phyloP scores from a whole-genome alignment of 768 basidiomycete species.

The Psilocybe subaeruginosa region DNA sequence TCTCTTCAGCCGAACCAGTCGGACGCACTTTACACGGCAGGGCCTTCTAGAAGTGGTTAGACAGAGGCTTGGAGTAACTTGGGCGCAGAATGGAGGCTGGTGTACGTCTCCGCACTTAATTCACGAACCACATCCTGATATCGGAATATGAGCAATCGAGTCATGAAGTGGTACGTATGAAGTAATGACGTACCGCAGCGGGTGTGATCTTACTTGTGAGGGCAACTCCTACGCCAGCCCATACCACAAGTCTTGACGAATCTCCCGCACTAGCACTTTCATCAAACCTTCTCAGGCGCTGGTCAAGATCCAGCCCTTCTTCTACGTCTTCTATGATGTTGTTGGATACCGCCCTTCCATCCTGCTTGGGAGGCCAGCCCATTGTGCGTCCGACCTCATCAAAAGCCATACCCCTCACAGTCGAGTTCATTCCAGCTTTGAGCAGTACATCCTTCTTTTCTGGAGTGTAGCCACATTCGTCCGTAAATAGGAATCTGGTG shows the following conservation, averaged over 20 bases:
- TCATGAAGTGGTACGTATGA: background rate
- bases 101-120: background rate
- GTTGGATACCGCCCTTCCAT: slow-evolving; percentile 52
- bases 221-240: slow-evolving; percentile 47
- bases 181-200: slow-evolving; percentile 24
- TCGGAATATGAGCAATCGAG: background rate
- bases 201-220: slow-evolving; percentile 34
- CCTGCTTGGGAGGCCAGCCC: slow-evolving; percentile 43
- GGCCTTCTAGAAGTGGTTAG: too few species aligned
- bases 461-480: slow-evolving; percentile 37
- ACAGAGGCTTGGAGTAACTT: too few species aligned
- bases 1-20: too few species aligned
- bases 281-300: slow-evolving; percentile 28
- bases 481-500: slow-evolving; percentile 60
- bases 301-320: slow-evolving; percentile 34
- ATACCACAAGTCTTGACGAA: slow-evolving; percentile 33
- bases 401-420: slow-evolving; percentile 45
- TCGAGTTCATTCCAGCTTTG: slow-evolving; percentile 29
- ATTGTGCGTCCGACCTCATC: slow-evolving; percentile 42
- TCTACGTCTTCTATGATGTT: slow-evolving; percentile 21
- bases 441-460: slow-evolving; percentile 27
- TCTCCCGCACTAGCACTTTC: slow-evolving; percentile 34
- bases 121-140: background rate
- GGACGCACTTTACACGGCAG: too few species aligned
- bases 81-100: background rate